These are phyloP conservation scores for Tillandsia leiboldiana DNA, from an alignment of 176 grass and related monocot species.

Conservation along the genomic window DNA sequence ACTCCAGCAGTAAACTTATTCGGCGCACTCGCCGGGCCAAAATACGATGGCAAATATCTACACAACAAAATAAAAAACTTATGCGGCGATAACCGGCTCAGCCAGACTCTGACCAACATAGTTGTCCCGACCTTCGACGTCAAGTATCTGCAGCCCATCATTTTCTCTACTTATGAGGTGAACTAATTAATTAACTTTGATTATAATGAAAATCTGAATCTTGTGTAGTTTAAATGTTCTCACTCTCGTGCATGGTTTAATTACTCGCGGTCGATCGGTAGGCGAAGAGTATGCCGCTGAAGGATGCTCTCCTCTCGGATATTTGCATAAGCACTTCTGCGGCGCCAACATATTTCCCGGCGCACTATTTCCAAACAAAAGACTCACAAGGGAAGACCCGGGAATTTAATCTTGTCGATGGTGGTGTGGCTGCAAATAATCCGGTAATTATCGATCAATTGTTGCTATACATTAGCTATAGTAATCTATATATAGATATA, in stretches of 20 bases:
- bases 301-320: constrained; percentile 68
- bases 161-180: constrained; percentile 35
- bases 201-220: no score
- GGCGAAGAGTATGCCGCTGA: constrained; percentile 32
- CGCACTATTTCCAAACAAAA: constrained; percentile 46
- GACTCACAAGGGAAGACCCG: constrained; percentile 21
- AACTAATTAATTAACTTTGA: no score
- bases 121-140: constrained; percentile 37
- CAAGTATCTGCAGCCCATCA: constrained; percentile 28
- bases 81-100: constrained; percentile 12
- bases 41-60: constrained; percentile 30
- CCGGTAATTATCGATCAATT: constrained; percentile 34
- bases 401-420: constrained; percentile 67
- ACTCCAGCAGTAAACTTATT: neutral
- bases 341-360: constrained; percentile 59
- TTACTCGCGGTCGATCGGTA: neutral
- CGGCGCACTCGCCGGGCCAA: constrained; percentile 11
- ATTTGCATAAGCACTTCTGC: constrained; percentile 73
- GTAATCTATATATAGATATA: neutral
- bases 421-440: constrained; percentile 76
- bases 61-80: constrained; percentile 16
- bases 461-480: neutral
- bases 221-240: neutral
- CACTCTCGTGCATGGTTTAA: neutral
- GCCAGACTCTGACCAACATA: constrained; percentile 29